Evolutionary conservation across 495 filamentous ascomycete genomes (phyloP), one percentile per base, ranked within the genome.

Genomic region (Bathelium albidoporum): DNA sequence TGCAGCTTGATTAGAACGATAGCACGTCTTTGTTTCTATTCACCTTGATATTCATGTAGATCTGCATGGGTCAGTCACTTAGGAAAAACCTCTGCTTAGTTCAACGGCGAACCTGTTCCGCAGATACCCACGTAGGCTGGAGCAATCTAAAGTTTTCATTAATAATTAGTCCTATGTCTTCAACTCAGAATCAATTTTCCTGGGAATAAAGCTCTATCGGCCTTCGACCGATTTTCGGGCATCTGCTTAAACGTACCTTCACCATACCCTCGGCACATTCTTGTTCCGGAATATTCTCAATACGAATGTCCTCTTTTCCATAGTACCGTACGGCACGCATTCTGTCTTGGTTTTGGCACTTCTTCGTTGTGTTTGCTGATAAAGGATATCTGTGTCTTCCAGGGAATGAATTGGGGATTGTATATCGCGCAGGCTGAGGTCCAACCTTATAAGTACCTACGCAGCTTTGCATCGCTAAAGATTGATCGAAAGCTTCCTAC

Each of bases 301-400:
- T 68, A 22, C 77, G 68, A 32, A 79, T 71, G 60, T 79, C 77
- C 68, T 76, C 73, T 49, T 72, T 75, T 34, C 77, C 77, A 60
- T 77, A 76, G 62, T 71, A 79, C 43, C 74, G 59, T 34, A 71
- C 73, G 11, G 76, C 77, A 49, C 70, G 67, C 77, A 79, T 79
- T 39, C 64, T 24, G 5, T 55, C 29, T 55, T n/a, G 5, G n/a
- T 20, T 20, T 49, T n/a, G n/a, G n/a, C n/a, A n/a, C 34, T 5
- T 39, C 14, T 39, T 5, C 34, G 34, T 39, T 5, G 14, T 39
- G 34, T 39, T 32, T 49, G 3, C 18, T 49, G 43, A 18, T 49
- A 49, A 18, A 18, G n/a, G 20, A 29, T 11, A 55, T 55, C 24
- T 16, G 11, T 29, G 49, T 16, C 12, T 49, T 49, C n/a, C 44